Evolutionary conservation across 257 asterid species (phyloP).

Genomic region (Fraxinus excelsior): DNA sequence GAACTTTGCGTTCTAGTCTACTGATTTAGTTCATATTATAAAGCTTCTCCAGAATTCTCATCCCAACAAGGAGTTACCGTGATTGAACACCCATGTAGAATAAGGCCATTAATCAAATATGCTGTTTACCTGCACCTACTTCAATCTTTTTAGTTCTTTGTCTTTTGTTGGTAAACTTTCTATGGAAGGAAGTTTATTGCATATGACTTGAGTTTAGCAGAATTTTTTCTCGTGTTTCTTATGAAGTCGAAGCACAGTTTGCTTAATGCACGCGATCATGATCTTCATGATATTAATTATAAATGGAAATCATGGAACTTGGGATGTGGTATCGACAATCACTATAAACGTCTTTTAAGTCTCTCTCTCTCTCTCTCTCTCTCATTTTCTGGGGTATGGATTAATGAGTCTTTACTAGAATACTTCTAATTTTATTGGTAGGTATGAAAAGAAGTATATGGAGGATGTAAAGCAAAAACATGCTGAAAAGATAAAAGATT

Average conservation of each 20-base stretch:
- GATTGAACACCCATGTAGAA: background rate
- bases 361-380: background rate
- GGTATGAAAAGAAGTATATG: conserved; percentile 45
- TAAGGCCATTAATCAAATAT: too few species aligned
- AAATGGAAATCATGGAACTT: background rate
- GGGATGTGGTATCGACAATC: background rate
- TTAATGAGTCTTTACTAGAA: conserved; percentile 7
- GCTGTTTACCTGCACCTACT: too few species aligned
- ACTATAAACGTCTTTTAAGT: background rate
- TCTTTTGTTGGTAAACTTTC: too few species aligned
- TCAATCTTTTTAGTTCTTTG: too few species aligned
- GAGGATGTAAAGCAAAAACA: conserved; percentile 34
- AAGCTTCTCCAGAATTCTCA: background rate
- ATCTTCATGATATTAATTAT: too few species aligned
- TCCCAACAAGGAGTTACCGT: background rate
- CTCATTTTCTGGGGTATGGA: background rate
- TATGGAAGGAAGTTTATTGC: too few species aligned
- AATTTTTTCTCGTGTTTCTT: too few species aligned
- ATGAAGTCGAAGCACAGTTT: too few species aligned
- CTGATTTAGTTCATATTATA: background rate
- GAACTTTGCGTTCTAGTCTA: background rate
- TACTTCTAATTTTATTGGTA: conserved; percentile 12
- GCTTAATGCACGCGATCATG: too few species aligned
- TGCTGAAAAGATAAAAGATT: conserved; percentile 29
- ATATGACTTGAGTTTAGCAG: too few species aligned